A percentile compares a stretch with the other conserved stretches of the same genome.
Conservation (phyloP, 169 alveolate species). For the Babesia gibsoni region DNA sequence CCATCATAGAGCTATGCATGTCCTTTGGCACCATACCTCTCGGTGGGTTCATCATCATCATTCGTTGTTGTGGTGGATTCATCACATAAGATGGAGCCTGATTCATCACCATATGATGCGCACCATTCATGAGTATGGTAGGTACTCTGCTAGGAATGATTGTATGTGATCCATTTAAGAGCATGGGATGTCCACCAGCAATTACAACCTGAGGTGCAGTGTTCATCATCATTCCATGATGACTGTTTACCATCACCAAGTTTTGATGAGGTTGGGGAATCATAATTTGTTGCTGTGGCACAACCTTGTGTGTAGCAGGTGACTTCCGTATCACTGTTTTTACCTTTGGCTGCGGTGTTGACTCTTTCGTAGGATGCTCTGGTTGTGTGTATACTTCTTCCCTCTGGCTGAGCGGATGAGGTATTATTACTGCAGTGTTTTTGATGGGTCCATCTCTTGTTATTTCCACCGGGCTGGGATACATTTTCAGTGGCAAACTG, state of each 20-base stretch:
- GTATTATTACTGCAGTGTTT: not conserved
- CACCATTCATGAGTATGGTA: not conserved
- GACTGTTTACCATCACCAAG: conserved; percentile 3
- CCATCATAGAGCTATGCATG: conserved; percentile 18
- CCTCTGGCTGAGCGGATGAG: not conserved
- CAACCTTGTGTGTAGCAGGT: not conserved
- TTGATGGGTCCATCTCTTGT: conserved; percentile 39
- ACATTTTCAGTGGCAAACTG: conserved; percentile 39
- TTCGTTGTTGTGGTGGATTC: not conserved
- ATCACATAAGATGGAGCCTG: not conserved
- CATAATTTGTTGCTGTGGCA: not conserved
- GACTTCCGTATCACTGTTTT: not conserved
- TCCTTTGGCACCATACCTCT: not conserved
- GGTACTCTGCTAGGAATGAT: not conserved
- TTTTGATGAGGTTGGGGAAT: not conserved
- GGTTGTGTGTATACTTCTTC: not conserved
- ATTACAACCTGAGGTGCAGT: not conserved
- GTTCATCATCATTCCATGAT: conserved; percentile 2
- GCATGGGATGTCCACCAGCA: not conserved
- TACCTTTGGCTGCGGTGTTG: not conserved
- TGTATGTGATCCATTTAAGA: not conserved
- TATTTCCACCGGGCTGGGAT: conserved; percentile 41
- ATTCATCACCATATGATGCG: conserved; percentile 8
- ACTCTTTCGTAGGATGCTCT: not conserved
- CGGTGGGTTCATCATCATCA: not conserved